Evolutionary conservation across 2,329 filamentous ascomycete species (phyloP).

Genomic region (Fonsecaea multimorphosa): DNA sequence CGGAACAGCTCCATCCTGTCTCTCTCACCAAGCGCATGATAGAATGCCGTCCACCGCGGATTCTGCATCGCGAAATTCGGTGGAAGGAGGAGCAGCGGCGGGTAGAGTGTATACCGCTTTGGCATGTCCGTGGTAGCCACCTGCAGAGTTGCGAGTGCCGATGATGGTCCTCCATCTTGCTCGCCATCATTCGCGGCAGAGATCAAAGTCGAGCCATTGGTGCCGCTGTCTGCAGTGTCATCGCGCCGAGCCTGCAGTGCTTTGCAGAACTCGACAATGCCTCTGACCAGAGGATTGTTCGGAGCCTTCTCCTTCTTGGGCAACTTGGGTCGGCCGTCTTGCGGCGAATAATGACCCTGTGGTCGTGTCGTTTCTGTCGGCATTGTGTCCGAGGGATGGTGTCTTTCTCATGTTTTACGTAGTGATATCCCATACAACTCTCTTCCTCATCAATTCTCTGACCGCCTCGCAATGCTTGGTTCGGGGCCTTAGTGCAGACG

Average conservation of each 20-base stretch:
- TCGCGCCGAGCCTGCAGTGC: background rate
- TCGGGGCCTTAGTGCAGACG: too few relatives aligned
- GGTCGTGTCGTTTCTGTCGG: background rate
- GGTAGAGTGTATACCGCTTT: slow-evolving; percentile 62
- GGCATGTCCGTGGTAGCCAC: slow-evolving; percentile 41
- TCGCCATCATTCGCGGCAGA: background rate
- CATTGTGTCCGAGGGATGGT: background rate
- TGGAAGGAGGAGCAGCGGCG: slow-evolving; percentile 63
- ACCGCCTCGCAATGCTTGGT: too few relatives aligned
- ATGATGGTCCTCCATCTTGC: background rate
- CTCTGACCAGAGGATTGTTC: slow-evolving; percentile 26
- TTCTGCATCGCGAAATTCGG: slow-evolving; percentile 51
- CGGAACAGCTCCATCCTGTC: slow-evolving; percentile 49
- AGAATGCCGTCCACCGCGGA: slow-evolving; percentile 42
- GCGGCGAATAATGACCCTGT: background rate
- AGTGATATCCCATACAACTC: too few relatives aligned
- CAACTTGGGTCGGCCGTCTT: background rate
- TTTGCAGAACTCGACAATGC: slow-evolving; percentile 23
- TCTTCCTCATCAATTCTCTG: too few relatives aligned
- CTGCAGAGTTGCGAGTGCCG: background rate
- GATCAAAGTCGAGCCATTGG: background rate
- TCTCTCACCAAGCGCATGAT: slow-evolving; percentile 39
- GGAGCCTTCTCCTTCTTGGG: slow-evolving; percentile 18
- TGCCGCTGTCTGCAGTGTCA: background rate
- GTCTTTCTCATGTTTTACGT: too few relatives aligned